Evolutionary conservation across 306 rosid genomes (phyloP).

Genomic region (Prunus davidiana): DNA sequence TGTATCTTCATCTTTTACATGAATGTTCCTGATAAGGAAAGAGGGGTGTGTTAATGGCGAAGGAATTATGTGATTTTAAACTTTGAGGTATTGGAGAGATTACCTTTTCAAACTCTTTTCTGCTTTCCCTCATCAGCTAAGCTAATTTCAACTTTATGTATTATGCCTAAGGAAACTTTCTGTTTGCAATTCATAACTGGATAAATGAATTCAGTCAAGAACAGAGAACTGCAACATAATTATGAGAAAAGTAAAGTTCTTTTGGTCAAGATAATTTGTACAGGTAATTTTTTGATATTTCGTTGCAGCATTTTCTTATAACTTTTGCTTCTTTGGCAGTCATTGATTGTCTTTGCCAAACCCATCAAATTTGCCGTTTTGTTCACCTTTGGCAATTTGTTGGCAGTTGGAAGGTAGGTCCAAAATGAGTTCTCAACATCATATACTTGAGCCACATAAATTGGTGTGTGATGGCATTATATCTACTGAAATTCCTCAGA

Average conservation of each 20-base stretch:
- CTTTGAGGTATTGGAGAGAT: background rate
- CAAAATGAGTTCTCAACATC: constrained; percentile 3
- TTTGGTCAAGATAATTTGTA: background rate
- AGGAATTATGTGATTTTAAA: background rate
- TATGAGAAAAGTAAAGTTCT: background rate
- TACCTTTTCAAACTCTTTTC: background rate
- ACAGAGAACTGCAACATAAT: background rate
- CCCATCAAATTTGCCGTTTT: constrained; percentile 82
- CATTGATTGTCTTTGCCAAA: constrained; percentile 69
- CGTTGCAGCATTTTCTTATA: constrained; percentile 16
- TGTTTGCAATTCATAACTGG: background rate
- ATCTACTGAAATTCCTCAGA: background rate
- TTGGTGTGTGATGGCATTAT: background rate
- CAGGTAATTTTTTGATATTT: constrained; percentile 9
- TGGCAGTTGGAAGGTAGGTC: constrained; percentile 94
- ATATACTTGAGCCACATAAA: background rate
- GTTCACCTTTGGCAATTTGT: constrained; percentile 84
- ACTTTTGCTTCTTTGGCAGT: constrained; percentile 60
- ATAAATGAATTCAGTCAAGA: background rate
- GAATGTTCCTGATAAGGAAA: background rate
- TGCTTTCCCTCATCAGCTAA: background rate
- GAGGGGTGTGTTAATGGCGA: background rate
- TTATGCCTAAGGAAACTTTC: background rate
- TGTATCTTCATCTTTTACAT: background rate
- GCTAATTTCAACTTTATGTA: background rate